Evolutionary conservation across 306 rosid genomes (phyloP), one percentile per base, ranked within the genome.

Genomic region (Casuarina equisetifolia): DNA sequence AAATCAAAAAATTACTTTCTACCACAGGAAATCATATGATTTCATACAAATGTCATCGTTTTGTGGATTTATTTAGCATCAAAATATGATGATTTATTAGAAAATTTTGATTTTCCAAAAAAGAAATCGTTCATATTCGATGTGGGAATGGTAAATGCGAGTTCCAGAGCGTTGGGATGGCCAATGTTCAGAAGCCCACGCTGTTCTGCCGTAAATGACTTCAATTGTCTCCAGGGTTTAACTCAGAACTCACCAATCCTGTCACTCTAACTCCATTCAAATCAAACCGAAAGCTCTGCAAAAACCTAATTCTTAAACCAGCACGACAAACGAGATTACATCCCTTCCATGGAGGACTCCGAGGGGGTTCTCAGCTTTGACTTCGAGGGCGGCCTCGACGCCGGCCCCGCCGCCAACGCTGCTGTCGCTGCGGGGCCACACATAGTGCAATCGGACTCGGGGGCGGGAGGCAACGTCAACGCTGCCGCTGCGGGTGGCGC

Each of bases 301-400:
- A 83, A 76, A 75, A 83, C 86, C 86, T 79, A 82, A 52, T 62
- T 62, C 55, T 8, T 13, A 13, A 16, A 35, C 35, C 46, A 12
- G 51, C 40, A 17, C 25, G 13, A 16, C 16, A 20, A 1, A 3
- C 25, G 2, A 42, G 6, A 6, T 0, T 5, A 6, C 35, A 61
- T 15, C 38, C 43, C 9, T 17, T 66, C 78, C 71, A 95, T 95
- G 99, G 99, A 95, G 89, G 99, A 95, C 83, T 72, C 97, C 12
- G 99, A 95, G 72, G 97, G 99, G 74, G 98, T 81, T 82, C 94
- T 95, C 88, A 95, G 88, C 82, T 95, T 95, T 86, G 99, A 95
- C 83, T 95, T 95, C 81, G 99, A 95, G 80, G 99, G 99, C 52
- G 97, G 97, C 72, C 97, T 95, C 81, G 99, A 95, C 67, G 50